Evolutionary conservation across 169 alveolate genomes (phyloP).

Genomic region (Cryptosporidium xiaoi): DNA sequence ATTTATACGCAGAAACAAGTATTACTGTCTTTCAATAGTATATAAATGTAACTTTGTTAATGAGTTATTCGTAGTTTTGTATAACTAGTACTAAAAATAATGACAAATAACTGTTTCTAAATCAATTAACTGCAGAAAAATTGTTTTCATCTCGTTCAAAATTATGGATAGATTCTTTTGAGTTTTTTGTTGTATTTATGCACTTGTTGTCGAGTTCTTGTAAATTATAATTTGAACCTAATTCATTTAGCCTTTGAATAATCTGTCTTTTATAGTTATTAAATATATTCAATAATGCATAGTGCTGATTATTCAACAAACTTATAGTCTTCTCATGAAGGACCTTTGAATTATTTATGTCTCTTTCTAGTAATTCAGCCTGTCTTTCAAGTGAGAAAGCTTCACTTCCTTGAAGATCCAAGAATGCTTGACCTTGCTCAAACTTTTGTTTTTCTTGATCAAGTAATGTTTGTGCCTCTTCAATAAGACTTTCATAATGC

Average conservation of each 20-base stretch:
- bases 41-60: too few relatives aligned
- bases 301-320: constrained; percentile 27
- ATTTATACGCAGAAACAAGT: too few relatives aligned
- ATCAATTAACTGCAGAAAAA: too few relatives aligned
- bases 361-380: constrained; percentile 53
- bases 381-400: constrained; percentile 73
- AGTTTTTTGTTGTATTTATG: too few relatives aligned
- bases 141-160: too few relatives aligned
- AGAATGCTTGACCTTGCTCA: constrained; percentile 54
- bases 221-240: constrained; percentile 2
- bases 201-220: not conserved
- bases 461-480: constrained; percentile 62
- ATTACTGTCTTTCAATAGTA: too few relatives aligned
- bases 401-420: constrained; percentile 49
- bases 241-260: not conserved
- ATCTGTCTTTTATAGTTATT: constrained; percentile 4
- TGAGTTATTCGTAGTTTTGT: too few relatives aligned
- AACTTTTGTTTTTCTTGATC: constrained; percentile 54
- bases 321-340: constrained; percentile 61
- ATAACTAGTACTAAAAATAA: too few relatives aligned
- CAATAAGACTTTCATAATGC: constrained; percentile 71
- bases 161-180: too few relatives aligned
- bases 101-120: too few relatives aligned
- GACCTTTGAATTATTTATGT: constrained; percentile 25
- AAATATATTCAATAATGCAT: constrained; percentile 7